Conservation (phyloP, 371 early-diverging fungal species). For the Actinomucor elegans region DNA sequence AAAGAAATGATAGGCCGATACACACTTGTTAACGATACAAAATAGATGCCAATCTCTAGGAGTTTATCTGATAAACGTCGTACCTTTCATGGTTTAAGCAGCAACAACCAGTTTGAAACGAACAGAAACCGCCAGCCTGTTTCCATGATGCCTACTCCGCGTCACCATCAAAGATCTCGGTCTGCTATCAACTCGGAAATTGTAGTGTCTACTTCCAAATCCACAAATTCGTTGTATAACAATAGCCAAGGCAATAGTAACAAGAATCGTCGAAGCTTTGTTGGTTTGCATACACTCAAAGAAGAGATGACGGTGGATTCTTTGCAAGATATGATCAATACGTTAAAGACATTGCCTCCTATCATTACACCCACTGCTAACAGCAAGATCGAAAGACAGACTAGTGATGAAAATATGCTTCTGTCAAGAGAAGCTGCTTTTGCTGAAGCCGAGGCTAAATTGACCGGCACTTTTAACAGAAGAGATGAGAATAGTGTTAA, state of each 20-base stretch:
- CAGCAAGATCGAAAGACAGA: conserved; percentile 7
- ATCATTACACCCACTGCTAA: conserved; percentile 13
- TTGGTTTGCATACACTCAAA: conserved; percentile 19
- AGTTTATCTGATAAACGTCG: conserved; percentile 29
- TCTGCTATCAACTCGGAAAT: conserved; percentile 44
- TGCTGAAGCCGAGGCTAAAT: conserved; percentile 53
- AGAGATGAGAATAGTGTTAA: conserved; percentile 15
- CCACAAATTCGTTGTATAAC: conserved; percentile 6
- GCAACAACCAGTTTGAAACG: conserved; percentile 1
- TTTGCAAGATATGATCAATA: conserved; percentile 57
- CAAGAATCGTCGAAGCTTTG: conserved; percentile 15
- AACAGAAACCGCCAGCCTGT: conserved; percentile 24
- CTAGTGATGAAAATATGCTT: conserved; percentile 33
- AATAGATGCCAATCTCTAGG: not conserved
- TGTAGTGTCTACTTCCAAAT: conserved; percentile 24
- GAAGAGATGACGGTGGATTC: conserved; percentile 42
- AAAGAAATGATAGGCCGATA: not conserved
- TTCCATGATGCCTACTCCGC: conserved; percentile 19
- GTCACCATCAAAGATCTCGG: conserved; percentile 41
- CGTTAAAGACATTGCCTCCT: conserved; percentile 53
- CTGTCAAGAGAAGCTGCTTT: conserved; percentile 42
- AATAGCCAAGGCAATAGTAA: conserved; percentile 1
- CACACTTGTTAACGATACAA: not conserved
- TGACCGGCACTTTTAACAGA: conserved; percentile 49
- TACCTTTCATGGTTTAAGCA: conserved; percentile 27